These are phyloP conservation scores for Holtermannia corniformis DNA, from an alignment of 768 basidiomycete genomes.

Conservation along the genomic window DNA sequence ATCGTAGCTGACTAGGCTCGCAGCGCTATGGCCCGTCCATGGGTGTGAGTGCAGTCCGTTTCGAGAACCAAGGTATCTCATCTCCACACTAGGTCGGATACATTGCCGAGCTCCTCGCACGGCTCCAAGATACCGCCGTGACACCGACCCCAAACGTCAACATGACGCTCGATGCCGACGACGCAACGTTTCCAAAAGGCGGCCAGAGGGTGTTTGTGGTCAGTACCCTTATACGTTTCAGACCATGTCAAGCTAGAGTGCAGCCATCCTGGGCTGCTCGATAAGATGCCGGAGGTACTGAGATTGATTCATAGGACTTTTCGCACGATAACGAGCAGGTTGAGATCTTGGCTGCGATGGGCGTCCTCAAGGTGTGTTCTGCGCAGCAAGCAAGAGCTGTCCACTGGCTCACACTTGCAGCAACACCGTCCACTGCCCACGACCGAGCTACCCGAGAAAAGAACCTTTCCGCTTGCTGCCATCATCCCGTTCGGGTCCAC, in stretches of 20 bases:
- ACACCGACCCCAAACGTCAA: slow-evolving; percentile 67
- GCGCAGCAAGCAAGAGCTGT: slow-evolving; percentile 6
- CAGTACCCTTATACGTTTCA: slow-evolving; percentile 1
- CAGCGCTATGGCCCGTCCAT: slow-evolving; percentile 24
- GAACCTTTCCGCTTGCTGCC: slow-evolving; percentile 27
- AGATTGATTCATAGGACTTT: slow-evolving; percentile 62
- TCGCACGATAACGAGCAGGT: slow-evolving; percentile 80
- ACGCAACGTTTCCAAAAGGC: slow-evolving; percentile 57
- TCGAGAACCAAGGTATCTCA: not conserved
- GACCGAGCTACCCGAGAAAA: slow-evolving; percentile 12
- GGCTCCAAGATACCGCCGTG: slow-evolving; percentile 58
- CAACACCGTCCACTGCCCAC: slow-evolving; percentile 21
- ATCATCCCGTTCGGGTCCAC: slow-evolving; percentile 67
- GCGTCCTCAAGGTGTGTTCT: slow-evolving; percentile 47
- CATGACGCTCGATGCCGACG: slow-evolving; percentile 55
- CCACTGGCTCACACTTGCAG: slow-evolving; percentile 4
- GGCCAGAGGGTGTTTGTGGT: slow-evolving; percentile 33
- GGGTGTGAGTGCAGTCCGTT: slow-evolving; percentile 14
- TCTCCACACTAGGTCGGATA: slow-evolving; percentile 53
- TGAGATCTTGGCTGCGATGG: slow-evolving; percentile 58
- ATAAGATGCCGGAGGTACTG: slow-evolving; percentile 41
- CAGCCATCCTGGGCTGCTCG: slow-evolving; percentile 31
- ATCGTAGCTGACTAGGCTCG: not conserved
- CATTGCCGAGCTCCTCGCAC: slow-evolving; percentile 76
- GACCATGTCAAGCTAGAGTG: no score